Evolutionary conservation across 2,329 filamentous ascomycete species (phyloP), one percentile per base, ranked within the genome.

Genomic region (Cryphonectria japonica): DNA sequence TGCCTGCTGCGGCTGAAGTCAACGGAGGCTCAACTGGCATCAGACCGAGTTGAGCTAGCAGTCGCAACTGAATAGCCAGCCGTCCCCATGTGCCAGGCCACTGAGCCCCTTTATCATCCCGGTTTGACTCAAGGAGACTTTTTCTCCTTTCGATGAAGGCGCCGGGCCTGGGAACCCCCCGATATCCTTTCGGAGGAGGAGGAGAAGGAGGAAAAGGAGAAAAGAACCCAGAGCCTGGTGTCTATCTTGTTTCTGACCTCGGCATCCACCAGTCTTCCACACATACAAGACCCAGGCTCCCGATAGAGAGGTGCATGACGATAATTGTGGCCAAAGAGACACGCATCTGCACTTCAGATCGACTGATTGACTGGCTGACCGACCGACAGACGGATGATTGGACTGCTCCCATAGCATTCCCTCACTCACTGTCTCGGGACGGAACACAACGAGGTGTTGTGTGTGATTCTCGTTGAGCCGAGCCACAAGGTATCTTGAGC

Each of bases 41-140:
- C 84, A 79, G 72, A 86, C 83, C 72, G 86, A 85, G 7, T 80
- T 82, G 66, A 86, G 76, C 83, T 83, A 81, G 76, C 79, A 81
- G 37, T 84, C 81, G n/a, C 85, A 77, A 71, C 81, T 78, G 74
- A 71, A 80, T 78, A 74, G 85, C 79, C 60, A 85, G 72, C 74
- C 85, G 79, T 69, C 77, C 72, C 32, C 76, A 22, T 76, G 0
- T 82, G 0, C 82, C 82, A 2, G 75, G 75, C 2, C 22, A 60
- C 72, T 3, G 75, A 34, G 2, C 77, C 81, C 62, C 74, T 80
- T 62, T 74, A 79, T 0, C 65, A 41, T 6, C 68, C 70, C 0
- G 76, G 79, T 13, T 13, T 70, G 66, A 8, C 77, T 64, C 46
- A 43, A 84, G 83, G 0, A 80, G 7, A 16, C 77, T 72, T 46